phyloP scores from a whole-genome alignment of 2,329 filamentous ascomycete species.

The Epichloe glyceriae region DNA sequence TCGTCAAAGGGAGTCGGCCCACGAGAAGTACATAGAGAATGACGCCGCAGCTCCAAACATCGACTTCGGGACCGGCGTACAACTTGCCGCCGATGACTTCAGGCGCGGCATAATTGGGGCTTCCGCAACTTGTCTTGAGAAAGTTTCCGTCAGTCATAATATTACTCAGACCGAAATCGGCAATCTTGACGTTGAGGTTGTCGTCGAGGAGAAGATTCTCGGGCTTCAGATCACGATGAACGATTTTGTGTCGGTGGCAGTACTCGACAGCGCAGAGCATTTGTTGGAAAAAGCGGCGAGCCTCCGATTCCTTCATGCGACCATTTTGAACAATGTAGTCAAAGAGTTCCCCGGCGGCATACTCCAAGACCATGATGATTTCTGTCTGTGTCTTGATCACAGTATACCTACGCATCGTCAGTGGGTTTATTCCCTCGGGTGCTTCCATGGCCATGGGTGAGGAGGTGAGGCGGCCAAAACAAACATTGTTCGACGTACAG shows the following conservation, averaged over 20 bases:
- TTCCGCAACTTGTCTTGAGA: slow-evolving; percentile 94
- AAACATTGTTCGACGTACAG: slow-evolving; percentile 44
- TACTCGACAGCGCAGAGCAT: slow-evolving; percentile 98
- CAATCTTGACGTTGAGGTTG: slow-evolving; percentile 96
- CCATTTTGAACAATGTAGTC: slow-evolving; percentile 96
- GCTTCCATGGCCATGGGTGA: background rate
- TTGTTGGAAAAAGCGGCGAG: slow-evolving; percentile 97
- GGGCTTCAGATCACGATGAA: slow-evolving; percentile 92
- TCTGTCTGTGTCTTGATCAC: slow-evolving; percentile 90
- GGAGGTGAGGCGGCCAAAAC: background rate
- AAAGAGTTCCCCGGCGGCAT: slow-evolving; percentile 90
- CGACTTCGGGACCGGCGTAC: slow-evolving; percentile 93
- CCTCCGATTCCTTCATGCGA: slow-evolving; percentile 78
- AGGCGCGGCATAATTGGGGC: slow-evolving; percentile 93
- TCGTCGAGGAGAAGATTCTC: slow-evolving; percentile 94
- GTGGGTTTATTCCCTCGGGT: background rate
- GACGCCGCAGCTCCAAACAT: slow-evolving; percentile 95
- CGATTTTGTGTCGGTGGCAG: slow-evolving; percentile 97
- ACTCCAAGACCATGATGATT: slow-evolving; percentile 99
- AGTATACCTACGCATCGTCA: slow-evolving; percentile 51
- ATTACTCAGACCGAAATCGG: slow-evolving; percentile 95
- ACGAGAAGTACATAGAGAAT: slow-evolving; percentile 77
- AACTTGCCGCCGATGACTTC: slow-evolving; percentile 97
- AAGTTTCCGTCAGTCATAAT: slow-evolving; percentile 99
- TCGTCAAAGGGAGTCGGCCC: slow-evolving; percentile 90